Conservation (phyloP, 768 basidiomycete genomes). For the Lentinula lateritia region DNA sequence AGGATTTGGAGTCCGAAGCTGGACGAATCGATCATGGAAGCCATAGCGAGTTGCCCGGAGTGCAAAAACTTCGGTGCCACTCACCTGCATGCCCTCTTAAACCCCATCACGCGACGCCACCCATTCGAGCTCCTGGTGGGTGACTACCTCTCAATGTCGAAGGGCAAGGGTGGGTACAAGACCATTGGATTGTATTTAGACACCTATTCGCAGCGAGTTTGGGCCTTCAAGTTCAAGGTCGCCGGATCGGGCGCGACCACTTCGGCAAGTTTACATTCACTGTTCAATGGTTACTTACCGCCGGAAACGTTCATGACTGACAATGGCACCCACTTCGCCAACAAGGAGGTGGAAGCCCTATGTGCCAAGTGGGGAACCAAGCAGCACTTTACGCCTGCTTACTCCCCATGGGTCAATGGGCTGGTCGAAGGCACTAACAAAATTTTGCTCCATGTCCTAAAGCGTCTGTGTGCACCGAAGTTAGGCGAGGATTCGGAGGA, state of each 20-base stretch:
- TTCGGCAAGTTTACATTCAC: not conserved
- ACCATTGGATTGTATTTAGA: conserved; percentile 24
- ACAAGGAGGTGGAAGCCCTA: not conserved
- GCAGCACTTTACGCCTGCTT: not conserved
- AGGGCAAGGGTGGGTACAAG: not conserved
- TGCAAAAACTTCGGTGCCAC: conserved; percentile 8
- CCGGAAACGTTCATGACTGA: conserved; percentile 2
- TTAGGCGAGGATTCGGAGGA: not conserved
- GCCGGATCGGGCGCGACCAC: not conserved
- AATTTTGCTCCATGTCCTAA: conserved; percentile 1
- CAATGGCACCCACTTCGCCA: not conserved
- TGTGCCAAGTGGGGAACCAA: not conserved
- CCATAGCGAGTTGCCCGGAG: conserved; percentile 16
- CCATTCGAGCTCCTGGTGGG: conserved; percentile 13
- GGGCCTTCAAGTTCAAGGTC: conserved; percentile 22
- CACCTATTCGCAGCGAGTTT: conserved; percentile 22
- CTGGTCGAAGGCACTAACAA: not conserved
- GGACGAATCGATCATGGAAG: conserved; percentile 15
- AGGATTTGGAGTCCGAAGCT: conserved; percentile 13
- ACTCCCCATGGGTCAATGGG: no score
- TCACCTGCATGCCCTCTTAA: conserved; percentile 19
- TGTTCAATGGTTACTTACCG: conserved; percentile 17
- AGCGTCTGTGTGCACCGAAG: not conserved
- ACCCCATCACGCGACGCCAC: conserved; percentile 20
- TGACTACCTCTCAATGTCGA: conserved; percentile 11